Percentiles rank a stretch among this genome's conserved stretches.
Conservation (phyloP, 2,329 filamentous ascomycete species). For the Waltergamsia citrina region DNA sequence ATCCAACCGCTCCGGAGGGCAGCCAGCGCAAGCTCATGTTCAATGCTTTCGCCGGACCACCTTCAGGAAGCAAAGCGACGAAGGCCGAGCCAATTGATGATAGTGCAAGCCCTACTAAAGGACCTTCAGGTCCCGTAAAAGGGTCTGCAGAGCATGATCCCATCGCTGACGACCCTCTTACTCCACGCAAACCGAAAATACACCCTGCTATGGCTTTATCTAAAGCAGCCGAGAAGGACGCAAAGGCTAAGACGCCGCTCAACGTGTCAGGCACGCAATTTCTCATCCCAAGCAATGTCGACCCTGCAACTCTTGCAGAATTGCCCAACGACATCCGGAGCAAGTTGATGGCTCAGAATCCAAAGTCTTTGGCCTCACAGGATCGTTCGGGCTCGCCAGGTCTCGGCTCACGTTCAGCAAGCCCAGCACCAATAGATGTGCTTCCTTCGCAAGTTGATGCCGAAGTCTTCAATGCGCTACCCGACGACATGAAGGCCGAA, state of each 20-base stretch:
- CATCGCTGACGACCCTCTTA: conserved; percentile 45
- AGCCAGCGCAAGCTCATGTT: conserved; percentile 78
- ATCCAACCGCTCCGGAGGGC: conserved; percentile 48
- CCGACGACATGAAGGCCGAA: conserved; percentile 78
- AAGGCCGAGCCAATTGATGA: conserved; percentile 43
- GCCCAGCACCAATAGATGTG: conserved; percentile 24
- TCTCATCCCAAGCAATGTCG: conserved; percentile 74
- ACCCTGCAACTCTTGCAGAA: conserved; percentile 73
- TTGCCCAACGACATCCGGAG: conserved; percentile 75
- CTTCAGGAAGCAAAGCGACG: conserved; percentile 21
- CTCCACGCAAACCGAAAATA: conserved; percentile 38
- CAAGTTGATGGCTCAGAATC: conserved; percentile 55
- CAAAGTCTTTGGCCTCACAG: conserved; percentile 10
- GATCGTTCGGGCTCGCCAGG: conserved; percentile 17
- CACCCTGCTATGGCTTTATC: conserved; percentile 46
- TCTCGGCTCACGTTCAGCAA: conserved; percentile 23
- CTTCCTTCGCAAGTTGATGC: conserved; percentile 77
- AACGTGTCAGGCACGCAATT: conserved; percentile 88
- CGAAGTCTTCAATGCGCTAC: conserved; percentile 74
- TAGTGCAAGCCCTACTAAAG: conserved; percentile 22
- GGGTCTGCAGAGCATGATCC: conserved; percentile 32
- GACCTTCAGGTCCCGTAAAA: no score
- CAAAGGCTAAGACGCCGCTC: conserved; percentile 54
- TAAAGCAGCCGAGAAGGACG: conserved; percentile 36
- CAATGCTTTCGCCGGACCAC: conserved; percentile 36